Percentiles rank a stretch among this genome's conserved stretches.
Evolutionary conservation across 1,139 yeast species (phyloP).

Genomic region (Lodderomyces jiufengensis): DNA sequence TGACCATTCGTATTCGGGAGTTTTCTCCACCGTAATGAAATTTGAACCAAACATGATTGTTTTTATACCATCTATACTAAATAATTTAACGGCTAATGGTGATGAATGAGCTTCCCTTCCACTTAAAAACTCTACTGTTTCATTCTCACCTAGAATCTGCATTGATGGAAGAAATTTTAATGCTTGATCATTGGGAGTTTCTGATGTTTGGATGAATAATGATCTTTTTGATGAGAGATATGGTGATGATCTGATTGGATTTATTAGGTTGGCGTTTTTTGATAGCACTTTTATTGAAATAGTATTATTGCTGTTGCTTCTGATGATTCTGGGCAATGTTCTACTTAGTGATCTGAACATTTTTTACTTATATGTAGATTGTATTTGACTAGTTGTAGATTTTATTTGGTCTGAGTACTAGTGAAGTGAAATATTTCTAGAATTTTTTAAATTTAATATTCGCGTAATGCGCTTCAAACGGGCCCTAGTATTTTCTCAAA

Average conservation of each 20-base stretch:
- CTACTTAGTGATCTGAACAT: not conserved
- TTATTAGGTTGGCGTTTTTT: not conserved
- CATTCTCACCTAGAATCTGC: constrained; percentile 39
- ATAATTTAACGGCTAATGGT: constrained; percentile 51
- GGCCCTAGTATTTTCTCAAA: too few relatives aligned
- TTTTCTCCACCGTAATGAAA: constrained; percentile 84
- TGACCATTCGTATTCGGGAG: constrained; percentile 59
- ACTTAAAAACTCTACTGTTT: constrained; percentile 51
- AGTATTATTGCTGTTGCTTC: not conserved
- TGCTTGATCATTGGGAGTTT: constrained; percentile 49
- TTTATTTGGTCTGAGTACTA: too few relatives aligned
- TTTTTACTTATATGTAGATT: not conserved
- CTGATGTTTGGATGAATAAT: constrained; percentile 38
- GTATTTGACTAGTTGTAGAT: too few relatives aligned
- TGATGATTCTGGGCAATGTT: not conserved
- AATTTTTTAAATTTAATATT: too few relatives aligned
- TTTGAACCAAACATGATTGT: constrained; percentile 54
- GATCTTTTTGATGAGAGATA: constrained; percentile 1
- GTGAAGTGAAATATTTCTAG: too few relatives aligned
- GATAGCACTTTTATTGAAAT: not conserved
- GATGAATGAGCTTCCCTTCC: constrained; percentile 56
- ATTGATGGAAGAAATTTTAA: constrained; percentile 45
- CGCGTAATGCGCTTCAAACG: too few relatives aligned
- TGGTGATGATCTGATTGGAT: not conserved
- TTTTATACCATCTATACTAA: constrained; percentile 49